Conservation (phyloP, 2,329 filamentous ascomycete genomes). For the Cryphonectria nitschkei region DNA sequence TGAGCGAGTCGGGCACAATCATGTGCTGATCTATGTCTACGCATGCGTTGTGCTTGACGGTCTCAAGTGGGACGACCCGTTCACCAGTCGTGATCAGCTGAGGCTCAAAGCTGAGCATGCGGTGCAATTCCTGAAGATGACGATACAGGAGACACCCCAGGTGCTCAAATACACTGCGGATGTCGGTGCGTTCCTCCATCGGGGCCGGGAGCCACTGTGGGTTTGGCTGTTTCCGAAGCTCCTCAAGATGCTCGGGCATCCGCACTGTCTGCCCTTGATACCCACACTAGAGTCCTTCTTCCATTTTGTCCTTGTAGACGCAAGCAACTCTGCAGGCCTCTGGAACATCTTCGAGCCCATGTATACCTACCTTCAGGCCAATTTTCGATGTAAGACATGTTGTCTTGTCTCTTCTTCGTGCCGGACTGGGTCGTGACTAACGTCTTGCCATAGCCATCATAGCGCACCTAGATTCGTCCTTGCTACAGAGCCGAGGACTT, state of each 20-base stretch:
- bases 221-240: conserved; percentile 65
- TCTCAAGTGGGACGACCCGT: conserved; percentile 69
- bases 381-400: conserved; percentile 48
- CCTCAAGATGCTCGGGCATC: conserved; percentile 59
- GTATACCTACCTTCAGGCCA: conserved; percentile 54
- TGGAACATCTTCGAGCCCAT: conserved; percentile 52
- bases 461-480: conserved; percentile 25
- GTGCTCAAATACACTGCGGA: conserved; percentile 59
- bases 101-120: conserved; percentile 69
- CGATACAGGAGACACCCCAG: conserved; percentile 73
- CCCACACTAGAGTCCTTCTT: conserved; percentile 59
- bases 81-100: conserved; percentile 60
- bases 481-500: conserved; percentile 2
- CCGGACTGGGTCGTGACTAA: conserved; percentile 31
- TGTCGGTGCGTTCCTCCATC: conserved; percentile 49
- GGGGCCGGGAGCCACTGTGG: conserved; percentile 66
- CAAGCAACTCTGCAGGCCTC: conserved; percentile 48
- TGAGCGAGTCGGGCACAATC: conserved; percentile 75
- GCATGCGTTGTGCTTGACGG: conserved; percentile 76
- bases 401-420: conserved; percentile 22
- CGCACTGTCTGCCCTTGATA: conserved; percentile 50
- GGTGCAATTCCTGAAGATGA: conserved; percentile 75
- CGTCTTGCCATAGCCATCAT: conserved; percentile 31
- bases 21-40: conserved; percentile 84
- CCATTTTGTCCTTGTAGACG: conserved; percentile 50